Percentiles rank a stretch among this genome's conserved stretches.
phyloP scores from a whole-genome alignment of 306 rosid species.

The Gleditsia sinensis region DNA sequence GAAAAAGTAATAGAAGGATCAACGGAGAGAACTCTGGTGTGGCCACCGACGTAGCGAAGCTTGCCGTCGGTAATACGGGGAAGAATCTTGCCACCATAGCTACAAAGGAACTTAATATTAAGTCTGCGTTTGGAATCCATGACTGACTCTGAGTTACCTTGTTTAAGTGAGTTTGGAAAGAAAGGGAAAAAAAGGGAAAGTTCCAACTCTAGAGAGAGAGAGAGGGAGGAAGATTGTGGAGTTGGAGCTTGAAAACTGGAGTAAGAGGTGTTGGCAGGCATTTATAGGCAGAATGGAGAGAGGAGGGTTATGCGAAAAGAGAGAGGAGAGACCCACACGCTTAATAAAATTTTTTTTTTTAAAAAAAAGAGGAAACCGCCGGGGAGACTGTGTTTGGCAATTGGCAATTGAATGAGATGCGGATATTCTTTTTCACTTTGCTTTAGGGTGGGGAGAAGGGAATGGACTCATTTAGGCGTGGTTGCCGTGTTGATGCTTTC shows the following conservation, averaged over 20 bases:
- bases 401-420: not conserved
- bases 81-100: slow-evolving; percentile 87
- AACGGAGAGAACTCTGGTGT: slow-evolving; percentile 81
- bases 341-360: not conserved
- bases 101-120: slow-evolving; percentile 65
- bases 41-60: slow-evolving; percentile 90
- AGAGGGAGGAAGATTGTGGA: not conserved
- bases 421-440: too few species aligned
- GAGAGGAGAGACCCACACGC: not conserved
- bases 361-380: not conserved
- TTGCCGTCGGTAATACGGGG: slow-evolving; percentile 73
- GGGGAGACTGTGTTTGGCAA: not conserved
- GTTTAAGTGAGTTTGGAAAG: not conserved
- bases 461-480: not conserved
- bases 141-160: not conserved
- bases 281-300: slow-evolving; percentile 38
- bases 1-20: slow-evolving; percentile 58
- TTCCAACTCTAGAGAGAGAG: slow-evolving; percentile 30
- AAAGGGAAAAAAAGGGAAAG: not conserved
- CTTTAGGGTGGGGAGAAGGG: too few species aligned
- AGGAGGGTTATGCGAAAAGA: not conserved
- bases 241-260: slow-evolving; percentile 55
- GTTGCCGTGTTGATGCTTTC: too few species aligned
- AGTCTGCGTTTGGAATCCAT: slow-evolving; percentile 44
- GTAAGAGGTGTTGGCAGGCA: slow-evolving; percentile 30